These are phyloP conservation scores for Xylaria sp. DNA, from an alignment of 2,329 filamentous ascomycete species.

Conservation along the genomic window DNA sequence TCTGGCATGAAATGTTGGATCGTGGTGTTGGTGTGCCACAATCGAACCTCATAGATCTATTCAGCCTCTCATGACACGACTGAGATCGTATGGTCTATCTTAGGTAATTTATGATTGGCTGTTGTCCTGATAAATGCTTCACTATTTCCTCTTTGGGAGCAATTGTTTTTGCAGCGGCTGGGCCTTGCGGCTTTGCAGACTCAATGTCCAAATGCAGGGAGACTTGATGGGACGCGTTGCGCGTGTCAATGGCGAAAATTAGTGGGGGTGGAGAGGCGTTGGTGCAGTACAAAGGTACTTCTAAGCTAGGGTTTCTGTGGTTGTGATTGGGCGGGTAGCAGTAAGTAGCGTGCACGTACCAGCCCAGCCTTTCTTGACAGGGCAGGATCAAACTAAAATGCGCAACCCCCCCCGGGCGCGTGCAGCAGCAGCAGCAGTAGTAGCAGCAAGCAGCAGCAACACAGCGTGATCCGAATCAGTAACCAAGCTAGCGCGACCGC, in stretches of 20 bases:
- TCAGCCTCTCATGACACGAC: too few species aligned
- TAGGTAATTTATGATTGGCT: conserved; percentile 34
- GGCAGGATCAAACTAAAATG: conserved; percentile 42
- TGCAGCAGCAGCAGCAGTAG: neutral
- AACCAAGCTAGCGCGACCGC: conserved; percentile 60
- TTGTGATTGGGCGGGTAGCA: conserved; percentile 26
- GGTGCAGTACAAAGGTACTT: conserved; percentile 28
- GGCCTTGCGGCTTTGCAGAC: neutral
- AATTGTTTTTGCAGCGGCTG: conserved; percentile 12
- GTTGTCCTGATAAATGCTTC: conserved; percentile 4
- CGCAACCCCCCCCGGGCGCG: conserved; percentile 22
- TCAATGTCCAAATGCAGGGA: neutral
- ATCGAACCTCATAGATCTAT: neutral
- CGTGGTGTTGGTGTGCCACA: neutral
- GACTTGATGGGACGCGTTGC: conserved; percentile 25
- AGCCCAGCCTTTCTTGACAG: conserved; percentile 23
- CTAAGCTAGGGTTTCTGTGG: conserved; percentile 6
- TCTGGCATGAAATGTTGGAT: neutral
- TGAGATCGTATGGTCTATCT: neutral
- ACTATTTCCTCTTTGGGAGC: conserved; percentile 16
- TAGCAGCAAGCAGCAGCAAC: conserved; percentile 22
- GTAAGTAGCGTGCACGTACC: neutral
- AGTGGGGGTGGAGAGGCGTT: conserved; percentile 29
- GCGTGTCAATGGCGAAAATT: conserved; percentile 29
- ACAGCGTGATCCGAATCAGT: conserved; percentile 61